phyloP scores from a whole-genome alignment of 2,329 filamentous ascomycete species.

The Fusarium phyllophilum region DNA sequence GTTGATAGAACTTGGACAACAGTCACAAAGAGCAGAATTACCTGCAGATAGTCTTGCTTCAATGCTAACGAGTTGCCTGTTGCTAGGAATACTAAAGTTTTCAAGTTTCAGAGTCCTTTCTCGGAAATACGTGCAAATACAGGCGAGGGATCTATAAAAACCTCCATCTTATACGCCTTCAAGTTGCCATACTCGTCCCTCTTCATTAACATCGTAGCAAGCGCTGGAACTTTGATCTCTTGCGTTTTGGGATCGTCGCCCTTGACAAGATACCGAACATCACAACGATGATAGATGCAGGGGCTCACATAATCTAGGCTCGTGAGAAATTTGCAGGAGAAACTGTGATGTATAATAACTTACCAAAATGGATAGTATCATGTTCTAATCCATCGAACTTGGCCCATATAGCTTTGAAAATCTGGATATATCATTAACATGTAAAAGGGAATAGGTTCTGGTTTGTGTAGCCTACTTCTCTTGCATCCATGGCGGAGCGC shows the following conservation, averaged over 20 bases:
- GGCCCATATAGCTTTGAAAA: conserved; percentile 1
- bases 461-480: background rate
- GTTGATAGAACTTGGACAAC: conserved; percentile 29
- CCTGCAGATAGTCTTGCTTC: background rate
- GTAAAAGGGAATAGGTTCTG: background rate
- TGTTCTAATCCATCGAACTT: conserved; percentile 3
- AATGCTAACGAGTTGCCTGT: background rate
- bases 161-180: background rate
- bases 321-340: background rate
- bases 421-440: background rate
- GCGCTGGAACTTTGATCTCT: background rate
- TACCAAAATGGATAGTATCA: conserved; percentile 7
- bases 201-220: background rate
- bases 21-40: background rate
- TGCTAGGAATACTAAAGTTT: background rate
- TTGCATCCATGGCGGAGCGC: background rate
- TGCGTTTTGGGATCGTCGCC: conserved; percentile 5
- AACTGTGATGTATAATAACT: too few relatives aligned
- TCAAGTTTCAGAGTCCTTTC: background rate
- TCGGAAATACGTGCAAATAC: conserved; percentile 1
- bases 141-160: background rate
- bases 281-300: conserved; percentile 7
- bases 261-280: conserved; percentile 4
- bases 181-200: background rate
- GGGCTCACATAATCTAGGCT: background rate